Evolutionary conservation across 257 asterid species (phyloP).

Genomic region (Handroanthus guayacan): DNA sequence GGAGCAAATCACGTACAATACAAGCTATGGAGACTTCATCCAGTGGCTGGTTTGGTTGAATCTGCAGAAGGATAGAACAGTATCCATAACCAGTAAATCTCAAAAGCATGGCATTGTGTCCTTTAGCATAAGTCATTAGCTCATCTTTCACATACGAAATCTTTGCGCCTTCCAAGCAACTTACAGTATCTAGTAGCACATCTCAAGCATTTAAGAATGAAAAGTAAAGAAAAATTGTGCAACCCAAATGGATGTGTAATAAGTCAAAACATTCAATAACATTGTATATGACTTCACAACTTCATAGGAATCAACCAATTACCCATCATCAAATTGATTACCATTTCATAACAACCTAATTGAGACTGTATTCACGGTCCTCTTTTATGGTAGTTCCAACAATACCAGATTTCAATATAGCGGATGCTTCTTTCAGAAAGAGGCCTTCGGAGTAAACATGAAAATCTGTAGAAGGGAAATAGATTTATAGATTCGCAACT

Average conservation of each 20-base stretch:
- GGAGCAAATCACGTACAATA: slow-evolving; percentile 80
- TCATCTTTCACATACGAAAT: background rate
- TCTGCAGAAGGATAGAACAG: slow-evolving; percentile 49
- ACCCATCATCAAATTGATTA: background rate
- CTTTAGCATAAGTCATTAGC: background rate
- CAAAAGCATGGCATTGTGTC: background rate
- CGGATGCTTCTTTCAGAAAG: slow-evolving; percentile 15
- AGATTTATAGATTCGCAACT: background rate
- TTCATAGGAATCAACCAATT: slow-evolving; percentile 1
- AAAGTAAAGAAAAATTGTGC: slow-evolving; percentile 8
- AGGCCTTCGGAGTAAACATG: background rate
- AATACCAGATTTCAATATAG: slow-evolving; percentile 1
- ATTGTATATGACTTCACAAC: slow-evolving; percentile 2
- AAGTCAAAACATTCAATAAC: slow-evolving; percentile 1
- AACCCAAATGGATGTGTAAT: slow-evolving; percentile 5
- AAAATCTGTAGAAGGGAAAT: background rate
- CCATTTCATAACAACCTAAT: slow-evolving; percentile 2
- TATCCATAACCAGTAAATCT: slow-evolving; percentile 8
- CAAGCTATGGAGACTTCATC: slow-evolving; percentile 82
- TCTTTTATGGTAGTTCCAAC: background rate
- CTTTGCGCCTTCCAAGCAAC: background rate
- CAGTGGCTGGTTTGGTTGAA: slow-evolving; percentile 83
- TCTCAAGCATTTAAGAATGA: background rate
- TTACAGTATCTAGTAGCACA: background rate
- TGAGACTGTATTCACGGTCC: background rate